Base-by-base conservation (phyloP, 2,329 filamentous ascomycete species). In the Epichloe sp. region DNA sequence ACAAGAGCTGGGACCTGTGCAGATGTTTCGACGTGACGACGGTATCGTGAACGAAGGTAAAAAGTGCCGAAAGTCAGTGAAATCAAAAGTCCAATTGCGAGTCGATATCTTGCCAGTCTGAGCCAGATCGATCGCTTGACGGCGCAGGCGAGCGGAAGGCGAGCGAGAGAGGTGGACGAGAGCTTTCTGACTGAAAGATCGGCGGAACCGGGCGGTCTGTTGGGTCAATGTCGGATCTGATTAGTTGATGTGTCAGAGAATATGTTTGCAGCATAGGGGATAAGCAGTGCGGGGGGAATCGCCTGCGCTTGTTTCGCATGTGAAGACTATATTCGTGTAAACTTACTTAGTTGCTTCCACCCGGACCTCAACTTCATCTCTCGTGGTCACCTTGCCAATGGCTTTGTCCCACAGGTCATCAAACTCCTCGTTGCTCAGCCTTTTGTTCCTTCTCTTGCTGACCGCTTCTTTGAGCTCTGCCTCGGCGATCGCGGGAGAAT, bases 131-230 rank as follows among this genome's bases (percentile, higher is more conserved):
- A 86, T 74, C 86, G 78, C 68, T 80, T 80, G 83, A 88, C 61
- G 70, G 86, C 80, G 71, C 88, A 96, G 73, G 72, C 66, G 85
- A 96, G 76, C 73, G 90, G 80, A 85, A 97, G 78, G 69, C 85
- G 80, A 78, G 90, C 86, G 83, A 95, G 86, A 76, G 88, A 94
- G 75, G 79, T 85, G 72, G 86, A 91, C 70, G 82, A 80, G 77
- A 96, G 80, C 68, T 72, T 72, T 74, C 74, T 71, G 68, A 67
- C 66, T 74, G 75, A 63, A 80, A 82, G 70, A 76, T 73, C 68
- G 72, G 70, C 71, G 77, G 78, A 75, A 79, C 71, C 68, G 75
- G 73, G 68, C 74, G 77, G 73, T 88, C 87, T 91, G 81, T 81
- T 71, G 83, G 74, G 66, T 79, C 72, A 74, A 78, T 70, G 73